Evolutionary conservation across 2,329 filamentous ascomycete genomes (phyloP).

Genomic region (Pseudodiploospora longispora): DNA sequence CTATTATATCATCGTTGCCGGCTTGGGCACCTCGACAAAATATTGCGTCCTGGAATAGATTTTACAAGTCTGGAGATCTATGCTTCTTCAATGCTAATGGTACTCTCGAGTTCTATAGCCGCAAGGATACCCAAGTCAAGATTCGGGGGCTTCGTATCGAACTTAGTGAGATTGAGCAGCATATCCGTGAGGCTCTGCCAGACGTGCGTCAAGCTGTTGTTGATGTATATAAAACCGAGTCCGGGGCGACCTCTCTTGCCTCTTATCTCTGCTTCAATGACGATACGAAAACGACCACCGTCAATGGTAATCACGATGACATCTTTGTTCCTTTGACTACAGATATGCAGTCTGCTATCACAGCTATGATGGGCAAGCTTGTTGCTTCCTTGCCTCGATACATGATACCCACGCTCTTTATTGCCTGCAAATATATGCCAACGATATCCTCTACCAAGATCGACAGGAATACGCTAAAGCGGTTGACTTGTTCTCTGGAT

Average conservation of each 20-base stretch:
- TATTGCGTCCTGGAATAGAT: neutral
- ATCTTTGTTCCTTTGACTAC: neutral
- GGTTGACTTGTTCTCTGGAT: too few relatives aligned
- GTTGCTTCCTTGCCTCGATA: slow-evolving; percentile 2
- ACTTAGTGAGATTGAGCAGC: neutral
- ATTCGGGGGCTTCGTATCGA: neutral
- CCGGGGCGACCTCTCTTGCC: neutral
- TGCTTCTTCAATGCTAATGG: slow-evolving; percentile 3
- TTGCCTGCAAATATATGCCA: neutral
- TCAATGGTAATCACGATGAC: neutral
- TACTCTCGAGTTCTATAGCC: neutral
- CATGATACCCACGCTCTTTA: neutral
- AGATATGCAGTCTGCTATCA: neutral
- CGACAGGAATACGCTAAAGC: neutral
- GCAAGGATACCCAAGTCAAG: neutral
- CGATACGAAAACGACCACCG: neutral
- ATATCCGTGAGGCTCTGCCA: neutral
- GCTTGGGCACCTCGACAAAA: slow-evolving; percentile 1
- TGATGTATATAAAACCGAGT: neutral
- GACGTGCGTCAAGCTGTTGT: neutral
- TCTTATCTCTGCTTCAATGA: neutral
- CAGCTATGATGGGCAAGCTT: neutral
- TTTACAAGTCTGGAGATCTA: neutral
- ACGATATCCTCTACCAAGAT: neutral
- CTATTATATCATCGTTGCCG: slow-evolving; percentile 24